phyloP scores from a whole-genome alignment of 345 rosid species.

The Populus simonii region DNA sequence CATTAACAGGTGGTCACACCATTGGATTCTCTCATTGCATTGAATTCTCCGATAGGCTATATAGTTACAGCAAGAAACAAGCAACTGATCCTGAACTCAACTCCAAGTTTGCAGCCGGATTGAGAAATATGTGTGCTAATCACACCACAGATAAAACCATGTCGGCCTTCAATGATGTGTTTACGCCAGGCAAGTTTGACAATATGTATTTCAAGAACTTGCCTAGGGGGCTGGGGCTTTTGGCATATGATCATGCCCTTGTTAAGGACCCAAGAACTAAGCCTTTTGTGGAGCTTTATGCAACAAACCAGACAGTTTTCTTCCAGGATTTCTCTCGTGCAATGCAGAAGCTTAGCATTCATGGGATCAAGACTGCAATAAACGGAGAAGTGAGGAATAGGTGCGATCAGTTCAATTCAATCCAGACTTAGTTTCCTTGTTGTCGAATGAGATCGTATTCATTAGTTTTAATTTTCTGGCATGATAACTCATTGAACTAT shows the following conservation, averaged over 20 bases:
- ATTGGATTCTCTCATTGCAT: constrained; percentile 75
- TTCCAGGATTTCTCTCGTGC: constrained; percentile 47
- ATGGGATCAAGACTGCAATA: constrained; percentile 38
- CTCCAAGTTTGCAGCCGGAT: constrained; percentile 41
- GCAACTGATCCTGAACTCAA: constrained; percentile 32
- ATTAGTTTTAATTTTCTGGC: too few species aligned
- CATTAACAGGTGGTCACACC: constrained; percentile 67
- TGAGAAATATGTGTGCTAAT: constrained; percentile 50
- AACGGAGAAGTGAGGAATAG: constrained; percentile 55
- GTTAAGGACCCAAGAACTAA: constrained; percentile 45
- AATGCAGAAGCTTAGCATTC: constrained; percentile 53
- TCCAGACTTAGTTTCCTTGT: constrained; percentile 3
- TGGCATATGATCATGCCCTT: constrained; percentile 48
- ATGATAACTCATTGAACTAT: too few species aligned
- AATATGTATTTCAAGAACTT: constrained; percentile 69
- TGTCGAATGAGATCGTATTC: neutral
- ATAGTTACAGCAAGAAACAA: constrained; percentile 29
- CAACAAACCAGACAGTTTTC: constrained; percentile 47
- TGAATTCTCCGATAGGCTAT: constrained; percentile 56
- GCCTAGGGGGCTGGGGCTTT: constrained; percentile 50
- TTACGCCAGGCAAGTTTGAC: constrained; percentile 74
- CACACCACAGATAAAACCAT: constrained; percentile 38
- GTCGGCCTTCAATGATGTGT: constrained; percentile 64
- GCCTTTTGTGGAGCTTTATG: constrained; percentile 50
- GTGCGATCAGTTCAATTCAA: constrained; percentile 55